Percentiles rank a stretch among this genome's conserved stretches.
These are phyloP conservation scores for Fusarium pseudocircinatum DNA, from an alignment of 2,329 filamentous ascomycete species.

Conservation along the genomic window DNA sequence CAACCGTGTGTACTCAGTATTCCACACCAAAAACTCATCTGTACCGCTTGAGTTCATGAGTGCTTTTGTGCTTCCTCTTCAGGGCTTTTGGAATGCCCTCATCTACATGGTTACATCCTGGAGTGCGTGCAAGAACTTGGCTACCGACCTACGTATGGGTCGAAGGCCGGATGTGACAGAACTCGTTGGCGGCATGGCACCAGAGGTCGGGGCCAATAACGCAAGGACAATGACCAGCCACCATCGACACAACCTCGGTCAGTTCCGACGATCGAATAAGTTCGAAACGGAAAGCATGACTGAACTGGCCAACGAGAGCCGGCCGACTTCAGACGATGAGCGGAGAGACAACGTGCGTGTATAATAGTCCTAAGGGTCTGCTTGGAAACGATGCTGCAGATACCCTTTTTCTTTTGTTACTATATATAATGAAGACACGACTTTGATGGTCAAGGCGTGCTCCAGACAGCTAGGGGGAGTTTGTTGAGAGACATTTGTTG, in stretches of 20 bases:
- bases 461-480: neutral
- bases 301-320: constrained; percentile 54
- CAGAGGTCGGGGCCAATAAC: constrained; percentile 10
- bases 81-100: constrained; percentile 85
- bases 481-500: neutral
- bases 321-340: constrained; percentile 50
- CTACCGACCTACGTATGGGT: constrained; percentile 48
- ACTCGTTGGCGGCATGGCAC: constrained; percentile 42
- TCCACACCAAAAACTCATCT: constrained; percentile 61
- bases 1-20: constrained; percentile 78
- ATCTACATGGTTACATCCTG: constrained; percentile 80
- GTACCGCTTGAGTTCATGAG: constrained; percentile 74
- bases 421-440: constrained; percentile 28
- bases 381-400: neutral
- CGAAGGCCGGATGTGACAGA: constrained; percentile 48
- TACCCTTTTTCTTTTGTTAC: constrained; percentile 14
- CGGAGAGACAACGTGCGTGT: constrained; percentile 19
- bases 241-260: constrained; percentile 37
- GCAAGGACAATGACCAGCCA: neutral
- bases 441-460: constrained; percentile 1
- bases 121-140: constrained; percentile 66
- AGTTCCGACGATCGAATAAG: constrained; percentile 50
- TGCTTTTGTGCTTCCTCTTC: constrained; percentile 79
- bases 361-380: neutral
- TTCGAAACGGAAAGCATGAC: constrained; percentile 63